phyloP scores from a whole-genome alignment of 768 basidiomycete species.

The Leccinum olivaceopallidum region DNA sequence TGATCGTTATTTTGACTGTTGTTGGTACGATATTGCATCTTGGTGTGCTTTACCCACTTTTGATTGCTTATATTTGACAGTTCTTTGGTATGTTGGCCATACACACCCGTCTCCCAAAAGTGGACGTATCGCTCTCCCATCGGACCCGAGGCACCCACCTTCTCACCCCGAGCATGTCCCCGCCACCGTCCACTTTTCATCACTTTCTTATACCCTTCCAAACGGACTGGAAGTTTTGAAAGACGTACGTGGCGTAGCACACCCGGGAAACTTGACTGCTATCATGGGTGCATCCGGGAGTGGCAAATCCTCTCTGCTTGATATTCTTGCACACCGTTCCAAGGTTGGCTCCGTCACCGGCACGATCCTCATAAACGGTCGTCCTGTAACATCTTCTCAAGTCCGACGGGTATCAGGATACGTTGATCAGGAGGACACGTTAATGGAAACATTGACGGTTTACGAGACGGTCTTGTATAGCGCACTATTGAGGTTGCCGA shows the following conservation, averaged over 20 bases:
- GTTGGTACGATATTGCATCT: conserved; percentile 41
- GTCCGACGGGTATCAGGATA: conserved; percentile 90
- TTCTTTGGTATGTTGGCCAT: conserved; percentile 91
- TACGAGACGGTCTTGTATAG: conserved; percentile 97
- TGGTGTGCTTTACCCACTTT: background rate
- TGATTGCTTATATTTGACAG: conserved; percentile 35
- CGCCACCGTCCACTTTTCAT: conserved; percentile 87
- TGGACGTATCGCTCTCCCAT: conserved; percentile 83
- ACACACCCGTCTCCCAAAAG: conserved; percentile 47
- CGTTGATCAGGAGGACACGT: conserved; percentile 97
- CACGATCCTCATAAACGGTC: conserved; percentile 81
- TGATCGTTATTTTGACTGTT: conserved; percentile 70
- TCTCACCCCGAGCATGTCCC: conserved; percentile 80
- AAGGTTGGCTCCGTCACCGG: conserved; percentile 81
- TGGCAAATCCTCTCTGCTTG: conserved; percentile 94
- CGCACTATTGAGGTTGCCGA: conserved; percentile 83
- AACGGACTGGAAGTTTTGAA: conserved; percentile 69
- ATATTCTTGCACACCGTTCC: conserved; percentile 88
- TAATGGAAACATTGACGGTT: conserved; percentile 96
- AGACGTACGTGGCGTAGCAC: conserved; percentile 77
- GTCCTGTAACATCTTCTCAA: conserved; percentile 67
- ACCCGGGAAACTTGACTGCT: conserved; percentile 89
- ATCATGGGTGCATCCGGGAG: conserved; percentile 98
- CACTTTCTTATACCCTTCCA: conserved; percentile 75
- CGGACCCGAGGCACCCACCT: conserved; percentile 65